phyloP scores from a whole-genome alignment of 78 protist species.

The Speleostelium caveatum region DNA sequence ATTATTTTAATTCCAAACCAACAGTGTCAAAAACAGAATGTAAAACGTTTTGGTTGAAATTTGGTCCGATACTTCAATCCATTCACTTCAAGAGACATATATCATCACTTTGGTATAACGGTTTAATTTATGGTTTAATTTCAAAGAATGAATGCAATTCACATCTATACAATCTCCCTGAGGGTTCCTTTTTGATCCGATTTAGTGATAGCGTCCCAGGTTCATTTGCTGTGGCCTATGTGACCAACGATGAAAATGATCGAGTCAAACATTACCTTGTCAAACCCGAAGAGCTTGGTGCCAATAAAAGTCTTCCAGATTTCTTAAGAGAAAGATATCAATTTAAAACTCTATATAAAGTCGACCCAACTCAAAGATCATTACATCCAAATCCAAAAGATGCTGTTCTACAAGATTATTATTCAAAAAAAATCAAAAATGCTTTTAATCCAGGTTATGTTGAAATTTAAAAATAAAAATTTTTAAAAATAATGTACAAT shows the following conservation, averaged over 20 bases:
- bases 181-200: conserved; percentile 75
- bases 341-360: conserved; percentile 44
- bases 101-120: conserved; percentile 54
- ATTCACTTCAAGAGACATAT: conserved; percentile 82
- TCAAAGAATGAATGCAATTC: conserved; percentile 69
- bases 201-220: conserved; percentile 77
- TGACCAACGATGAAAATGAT: conserved; percentile 72
- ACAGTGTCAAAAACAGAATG: conserved; percentile 38
- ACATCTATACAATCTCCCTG: not conserved
- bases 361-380: conserved; percentile 44
- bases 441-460: conserved; percentile 74
- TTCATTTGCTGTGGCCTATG: conserved; percentile 79
- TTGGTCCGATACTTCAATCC: conserved; percentile 76
- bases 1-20: conserved; percentile 41
- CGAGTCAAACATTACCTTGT: conserved; percentile 80
- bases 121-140: conserved; percentile 72
- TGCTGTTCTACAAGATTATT: conserved; percentile 18
- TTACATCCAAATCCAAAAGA: conserved; percentile 48
- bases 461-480: too few relatives aligned
- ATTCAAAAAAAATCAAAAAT: conserved; percentile 11
- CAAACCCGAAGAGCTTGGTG: conserved; percentile 81
- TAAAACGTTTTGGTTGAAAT: conserved; percentile 70
- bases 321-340: conserved; percentile 61
- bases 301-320: conserved; percentile 74
- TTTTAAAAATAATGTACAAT: too few relatives aligned